These are phyloP conservation scores for Stellera chamaejasme DNA, from an alignment of 345 rosid species.

Conservation along the genomic window DNA sequence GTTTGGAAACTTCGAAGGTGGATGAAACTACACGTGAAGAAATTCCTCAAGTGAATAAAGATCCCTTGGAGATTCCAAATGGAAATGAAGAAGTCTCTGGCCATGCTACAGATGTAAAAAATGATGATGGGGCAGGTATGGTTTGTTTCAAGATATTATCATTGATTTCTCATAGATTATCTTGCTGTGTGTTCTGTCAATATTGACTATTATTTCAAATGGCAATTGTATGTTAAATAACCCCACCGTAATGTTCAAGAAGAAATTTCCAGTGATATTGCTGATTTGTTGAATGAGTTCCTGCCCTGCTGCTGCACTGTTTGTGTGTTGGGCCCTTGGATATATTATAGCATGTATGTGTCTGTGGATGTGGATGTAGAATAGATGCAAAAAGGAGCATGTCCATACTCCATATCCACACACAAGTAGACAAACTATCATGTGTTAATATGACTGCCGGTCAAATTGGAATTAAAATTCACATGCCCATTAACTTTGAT, in stretches of 20 bases:
- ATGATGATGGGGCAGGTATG: slow-evolving; percentile 49
- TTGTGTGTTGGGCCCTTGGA: too few species aligned
- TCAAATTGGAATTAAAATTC: too few species aligned
- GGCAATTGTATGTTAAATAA: neutral
- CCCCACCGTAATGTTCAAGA: neutral
- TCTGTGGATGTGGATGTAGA: too few species aligned
- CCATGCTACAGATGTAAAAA: slow-evolving; percentile 15
- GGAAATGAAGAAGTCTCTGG: slow-evolving; percentile 26
- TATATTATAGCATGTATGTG: too few species aligned
- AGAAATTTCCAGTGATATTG: neutral
- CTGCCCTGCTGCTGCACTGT: neutral
- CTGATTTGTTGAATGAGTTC: neutral
- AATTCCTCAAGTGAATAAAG: neutral
- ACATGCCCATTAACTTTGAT: too few species aligned
- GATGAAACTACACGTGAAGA: slow-evolving; percentile 1
- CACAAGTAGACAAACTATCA: too few species aligned
- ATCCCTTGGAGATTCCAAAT: slow-evolving; percentile 22
- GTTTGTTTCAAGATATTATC: neutral
- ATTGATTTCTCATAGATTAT: neutral
- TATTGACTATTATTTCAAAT: neutral
- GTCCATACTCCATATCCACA: too few species aligned
- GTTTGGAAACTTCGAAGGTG: neutral
- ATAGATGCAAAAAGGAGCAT: too few species aligned
- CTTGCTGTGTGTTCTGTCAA: neutral
- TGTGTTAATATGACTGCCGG: too few species aligned